A percentile compares a stretch with the other conserved stretches of the same genome.
These are phyloP conservation scores for Penicillium verhagenii DNA, from an alignment of 495 filamentous ascomycete species.

Conservation along the genomic window DNA sequence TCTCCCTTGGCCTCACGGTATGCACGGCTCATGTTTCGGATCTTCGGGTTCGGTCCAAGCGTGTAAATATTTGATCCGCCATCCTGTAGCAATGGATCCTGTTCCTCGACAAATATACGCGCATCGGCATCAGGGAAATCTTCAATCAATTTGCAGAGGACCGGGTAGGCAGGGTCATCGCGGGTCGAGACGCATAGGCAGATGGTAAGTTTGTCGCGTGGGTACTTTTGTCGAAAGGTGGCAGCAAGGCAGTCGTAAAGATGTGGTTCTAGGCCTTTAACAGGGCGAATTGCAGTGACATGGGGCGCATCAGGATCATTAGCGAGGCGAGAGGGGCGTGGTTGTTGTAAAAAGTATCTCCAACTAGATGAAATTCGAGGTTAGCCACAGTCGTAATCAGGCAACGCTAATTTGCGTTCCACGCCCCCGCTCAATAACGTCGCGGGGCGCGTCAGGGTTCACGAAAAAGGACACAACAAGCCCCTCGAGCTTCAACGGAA, in stretches of 20 bases:
- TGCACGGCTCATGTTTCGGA: constrained; percentile 91
- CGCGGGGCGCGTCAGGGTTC: not conserved
- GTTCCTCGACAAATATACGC: constrained; percentile 76
- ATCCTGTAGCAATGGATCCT: constrained; percentile 70
- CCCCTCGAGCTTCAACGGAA: not conserved
- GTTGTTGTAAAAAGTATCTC: constrained; percentile 42
- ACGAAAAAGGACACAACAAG: not conserved
- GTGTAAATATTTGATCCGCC: constrained; percentile 48
- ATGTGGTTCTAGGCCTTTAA: constrained; percentile 87
- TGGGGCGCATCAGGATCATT: constrained; percentile 57
- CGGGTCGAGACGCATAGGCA: constrained; percentile 77
- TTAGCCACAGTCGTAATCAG: constrained; percentile 14
- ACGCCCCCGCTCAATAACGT: not conserved
- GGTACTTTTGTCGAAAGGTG: constrained; percentile 82
- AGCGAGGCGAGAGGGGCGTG: constrained; percentile 32
- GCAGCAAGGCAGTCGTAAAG: constrained; percentile 93
- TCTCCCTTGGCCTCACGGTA: constrained; percentile 94
- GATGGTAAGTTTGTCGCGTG: constrained; percentile 71
- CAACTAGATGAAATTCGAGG: constrained; percentile 32
- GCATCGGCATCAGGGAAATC: constrained; percentile 76
- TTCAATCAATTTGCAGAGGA: constrained; percentile 65
- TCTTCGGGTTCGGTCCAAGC: constrained; percentile 96
- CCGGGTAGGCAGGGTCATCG: constrained; percentile 75
- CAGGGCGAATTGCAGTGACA: constrained; percentile 87
- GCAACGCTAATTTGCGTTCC: constrained; percentile 4